A percentile compares a stretch with the other conserved stretches of the same genome.
phyloP scores from a whole-genome alignment of 1,139 yeast genomes.

The Pichia kudriavzevii region DNA sequence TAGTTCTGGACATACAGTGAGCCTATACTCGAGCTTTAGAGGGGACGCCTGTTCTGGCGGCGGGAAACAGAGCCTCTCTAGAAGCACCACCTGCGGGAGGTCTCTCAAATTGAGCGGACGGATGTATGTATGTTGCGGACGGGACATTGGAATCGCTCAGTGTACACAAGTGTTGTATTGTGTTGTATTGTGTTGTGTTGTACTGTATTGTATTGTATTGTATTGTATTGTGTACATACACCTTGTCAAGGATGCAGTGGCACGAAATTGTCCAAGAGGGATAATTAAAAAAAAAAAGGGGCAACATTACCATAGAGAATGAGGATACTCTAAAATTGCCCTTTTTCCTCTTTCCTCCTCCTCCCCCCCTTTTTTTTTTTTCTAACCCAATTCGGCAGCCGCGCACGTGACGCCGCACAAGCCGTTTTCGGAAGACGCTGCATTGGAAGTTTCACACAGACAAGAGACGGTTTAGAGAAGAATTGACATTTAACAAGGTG shows the following conservation, averaged over 20 bases:
- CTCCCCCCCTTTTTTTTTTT: too few species aligned
- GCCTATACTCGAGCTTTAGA: conserved; percentile 61
- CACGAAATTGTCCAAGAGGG: too few species aligned
- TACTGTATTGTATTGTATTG: neutral
- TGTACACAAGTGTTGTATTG: neutral
- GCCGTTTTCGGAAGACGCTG: neutral
- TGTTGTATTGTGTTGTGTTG: neutral
- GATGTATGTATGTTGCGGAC: conserved; percentile 62
- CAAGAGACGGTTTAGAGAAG: too few species aligned
- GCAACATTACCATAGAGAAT: too few species aligned
- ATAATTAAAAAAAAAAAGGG: too few species aligned
- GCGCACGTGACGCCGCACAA: conserved; percentile 1
- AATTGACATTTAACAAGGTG: too few species aligned
- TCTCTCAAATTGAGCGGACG: conserved; percentile 77
- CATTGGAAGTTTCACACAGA: neutral
- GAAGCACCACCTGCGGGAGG: conserved; percentile 46
- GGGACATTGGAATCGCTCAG: too few species aligned
- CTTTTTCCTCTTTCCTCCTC: too few species aligned
- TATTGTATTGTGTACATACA: neutral
- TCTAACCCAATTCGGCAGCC: too few species aligned
- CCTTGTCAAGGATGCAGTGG: too few species aligned
- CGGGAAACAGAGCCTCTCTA: conserved; percentile 70
- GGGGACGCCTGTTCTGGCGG: conserved; percentile 57
- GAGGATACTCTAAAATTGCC: too few species aligned
- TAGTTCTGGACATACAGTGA: conserved; percentile 80